phyloP scores from a whole-genome alignment of 192 early-diverging fungal species.

The Coemansia umbellata region DNA sequence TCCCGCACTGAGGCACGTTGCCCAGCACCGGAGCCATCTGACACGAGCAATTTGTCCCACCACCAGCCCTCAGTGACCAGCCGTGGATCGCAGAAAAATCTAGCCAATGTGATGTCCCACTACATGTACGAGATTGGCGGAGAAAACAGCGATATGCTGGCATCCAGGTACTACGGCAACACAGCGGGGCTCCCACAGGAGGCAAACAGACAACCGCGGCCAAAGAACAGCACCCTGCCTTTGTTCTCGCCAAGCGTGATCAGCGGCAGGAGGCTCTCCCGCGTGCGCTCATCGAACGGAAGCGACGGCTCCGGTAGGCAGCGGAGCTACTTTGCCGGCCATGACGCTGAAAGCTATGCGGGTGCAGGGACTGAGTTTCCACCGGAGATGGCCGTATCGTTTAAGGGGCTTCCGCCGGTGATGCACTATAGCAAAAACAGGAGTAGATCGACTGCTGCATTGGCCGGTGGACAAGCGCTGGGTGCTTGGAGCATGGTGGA shows the following conservation, averaged over 20 bases:
- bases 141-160: constrained; percentile 24
- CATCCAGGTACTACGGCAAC: constrained; percentile 44
- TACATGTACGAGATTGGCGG: constrained; percentile 40
- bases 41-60: not conserved
- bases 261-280: constrained; percentile 9
- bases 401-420: not conserved
- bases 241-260: constrained; percentile 47
- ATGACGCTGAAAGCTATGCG: not conserved
- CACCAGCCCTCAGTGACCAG: constrained; percentile 6
- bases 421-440: not conserved
- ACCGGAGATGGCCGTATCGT: not conserved
- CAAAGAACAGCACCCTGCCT: constrained; percentile 50
- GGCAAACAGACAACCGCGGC: constrained; percentile 26
- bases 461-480: not conserved
- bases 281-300: constrained; percentile 13
- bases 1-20: too few species aligned
- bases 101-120: constrained; percentile 34
- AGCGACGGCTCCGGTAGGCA: constrained; percentile 16
- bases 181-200: constrained; percentile 23
- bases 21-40: too few species aligned
- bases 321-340: not conserved
- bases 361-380: not conserved
- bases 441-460: not conserved
- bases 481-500: not conserved
- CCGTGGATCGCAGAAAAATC: constrained; percentile 1